Evolutionary conservation across 176 grass and related monocot species (phyloP).

Genomic region (Eremochloa ophiuroides): DNA sequence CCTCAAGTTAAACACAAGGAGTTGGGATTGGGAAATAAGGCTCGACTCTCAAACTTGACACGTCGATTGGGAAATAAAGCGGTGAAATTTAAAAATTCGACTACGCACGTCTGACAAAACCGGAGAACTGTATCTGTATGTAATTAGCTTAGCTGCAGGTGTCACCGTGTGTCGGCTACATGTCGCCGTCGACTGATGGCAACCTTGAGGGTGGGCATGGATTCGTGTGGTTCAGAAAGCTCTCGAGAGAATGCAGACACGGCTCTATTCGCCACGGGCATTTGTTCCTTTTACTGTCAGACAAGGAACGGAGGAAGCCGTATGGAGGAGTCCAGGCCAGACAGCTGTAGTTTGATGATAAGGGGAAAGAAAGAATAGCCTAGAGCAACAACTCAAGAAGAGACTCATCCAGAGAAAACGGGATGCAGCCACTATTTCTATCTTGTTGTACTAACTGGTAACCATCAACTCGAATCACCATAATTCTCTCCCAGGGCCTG

Average conservation of each 20-base stretch:
- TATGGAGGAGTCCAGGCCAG: not conserved
- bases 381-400: not conserved
- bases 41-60: not conserved
- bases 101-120: not conserved
- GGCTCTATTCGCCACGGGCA: not conserved
- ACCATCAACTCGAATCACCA: not conserved
- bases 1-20: not conserved
- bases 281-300: not conserved
- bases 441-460: not conserved
- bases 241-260: not conserved
- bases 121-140: not conserved
- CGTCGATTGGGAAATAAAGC: too few species aligned
- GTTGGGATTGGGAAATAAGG: not conserved
- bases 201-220: not conserved
- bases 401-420: not conserved
- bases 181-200: conserved; percentile 16
- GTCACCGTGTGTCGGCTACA: not conserved
- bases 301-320: not conserved
- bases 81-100: not conserved
- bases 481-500: not conserved
- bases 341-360: not conserved
- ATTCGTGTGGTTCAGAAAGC: not conserved
- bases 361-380: not conserved
- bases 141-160: not conserved
- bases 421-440: not conserved